phyloP scores from a whole-genome alignment of 352 stramenopile species.

The Blastocystis sp. region DNA sequence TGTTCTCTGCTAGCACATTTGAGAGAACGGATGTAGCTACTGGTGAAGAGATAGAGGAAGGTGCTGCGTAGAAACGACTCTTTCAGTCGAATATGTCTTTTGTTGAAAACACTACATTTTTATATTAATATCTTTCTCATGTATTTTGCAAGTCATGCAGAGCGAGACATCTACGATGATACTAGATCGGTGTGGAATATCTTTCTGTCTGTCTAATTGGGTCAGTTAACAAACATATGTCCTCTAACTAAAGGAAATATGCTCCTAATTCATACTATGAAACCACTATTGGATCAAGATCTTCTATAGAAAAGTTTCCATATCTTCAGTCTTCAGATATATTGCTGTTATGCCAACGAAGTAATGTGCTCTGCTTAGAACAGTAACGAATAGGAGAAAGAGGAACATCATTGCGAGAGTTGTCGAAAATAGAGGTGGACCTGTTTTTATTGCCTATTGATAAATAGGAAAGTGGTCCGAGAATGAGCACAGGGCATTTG shows the following conservation, averaged over 20 bases:
- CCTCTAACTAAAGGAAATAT: too few relatives aligned
- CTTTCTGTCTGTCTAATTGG: too few relatives aligned
- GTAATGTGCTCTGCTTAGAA: background rate
- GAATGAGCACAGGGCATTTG: constrained; percentile 77
- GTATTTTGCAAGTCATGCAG: too few relatives aligned
- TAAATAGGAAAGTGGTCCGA: constrained; percentile 74
- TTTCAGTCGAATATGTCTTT: too few relatives aligned
- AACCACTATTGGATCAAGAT: background rate
- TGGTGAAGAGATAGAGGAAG: background rate
- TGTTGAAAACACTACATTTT: too few relatives aligned
- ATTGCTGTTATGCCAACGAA: background rate
- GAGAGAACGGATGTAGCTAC: background rate
- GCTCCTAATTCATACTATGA: too few relatives aligned
- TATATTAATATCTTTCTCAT: too few relatives aligned
- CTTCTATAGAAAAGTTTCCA: background rate
- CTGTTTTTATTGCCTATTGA: background rate
- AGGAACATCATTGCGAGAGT: background rate
- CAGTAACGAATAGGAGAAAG: background rate
- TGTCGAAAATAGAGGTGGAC: background rate
- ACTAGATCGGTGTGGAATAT: too few relatives aligned
- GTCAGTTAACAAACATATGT: too few relatives aligned
- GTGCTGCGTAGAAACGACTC: background rate
- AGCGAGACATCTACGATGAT: too few relatives aligned
- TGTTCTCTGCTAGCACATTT: background rate
- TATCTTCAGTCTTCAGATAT: background rate